Conservation (phyloP, 495 filamentous ascomycete genomes). For the Aspergillus ellipticus region DNA sequence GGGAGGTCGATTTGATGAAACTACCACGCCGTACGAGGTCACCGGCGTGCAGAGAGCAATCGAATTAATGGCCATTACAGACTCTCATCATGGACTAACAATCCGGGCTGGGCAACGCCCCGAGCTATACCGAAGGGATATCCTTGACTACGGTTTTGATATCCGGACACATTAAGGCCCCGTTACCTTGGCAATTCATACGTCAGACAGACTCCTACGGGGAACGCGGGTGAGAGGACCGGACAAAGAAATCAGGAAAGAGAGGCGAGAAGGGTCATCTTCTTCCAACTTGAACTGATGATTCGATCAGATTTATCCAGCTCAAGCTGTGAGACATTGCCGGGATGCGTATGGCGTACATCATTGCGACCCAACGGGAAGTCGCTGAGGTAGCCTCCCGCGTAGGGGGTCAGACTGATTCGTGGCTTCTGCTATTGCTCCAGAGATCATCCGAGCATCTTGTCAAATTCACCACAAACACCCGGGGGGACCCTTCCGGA, state of each 20-base stretch:
- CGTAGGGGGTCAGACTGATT: background rate
- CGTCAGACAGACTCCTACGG: background rate
- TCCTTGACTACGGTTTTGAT: background rate
- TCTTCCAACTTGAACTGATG: background rate
- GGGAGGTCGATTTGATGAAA: background rate
- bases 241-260: background rate
- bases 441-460: background rate
- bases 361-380: conserved; percentile 4
- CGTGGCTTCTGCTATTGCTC: background rate
- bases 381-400: conserved; percentile 3
- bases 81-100: background rate
- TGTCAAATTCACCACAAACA: background rate
- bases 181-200: background rate
- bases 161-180: background rate
- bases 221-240: background rate
- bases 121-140: background rate
- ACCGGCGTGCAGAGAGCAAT: conserved; percentile 1
- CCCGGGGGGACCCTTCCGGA: background rate
- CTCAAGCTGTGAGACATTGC: conserved; percentile 1
- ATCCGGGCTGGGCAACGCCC: background rate
- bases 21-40: background rate
- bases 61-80: conserved; percentile 3
- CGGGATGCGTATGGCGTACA: background rate
- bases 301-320: conserved; percentile 3
- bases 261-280: background rate